Percentiles rank a stretch among this genome's conserved stretches.
These are phyloP conservation scores for Amphibolis antarctica DNA, from an alignment of 106 monocot species.

Conservation along the genomic window DNA sequence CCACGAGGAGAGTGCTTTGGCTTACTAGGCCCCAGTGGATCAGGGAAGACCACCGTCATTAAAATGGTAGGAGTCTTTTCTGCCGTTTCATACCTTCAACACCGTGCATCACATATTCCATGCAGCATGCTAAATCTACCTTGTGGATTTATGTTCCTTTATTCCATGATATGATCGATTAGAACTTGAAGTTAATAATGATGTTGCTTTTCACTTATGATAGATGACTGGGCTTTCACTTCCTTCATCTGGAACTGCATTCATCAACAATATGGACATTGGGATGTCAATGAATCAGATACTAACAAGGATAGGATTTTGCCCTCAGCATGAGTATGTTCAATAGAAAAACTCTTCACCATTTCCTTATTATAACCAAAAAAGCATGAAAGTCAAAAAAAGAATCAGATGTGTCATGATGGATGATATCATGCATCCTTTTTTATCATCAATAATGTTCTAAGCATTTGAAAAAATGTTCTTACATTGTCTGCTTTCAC, in stretches of 20 bases:
- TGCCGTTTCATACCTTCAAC: neutral
- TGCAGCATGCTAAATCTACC: neutral
- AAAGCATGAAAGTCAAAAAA: too few relatives aligned
- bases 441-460: too few relatives aligned
- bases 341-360: neutral
- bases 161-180: too few relatives aligned
- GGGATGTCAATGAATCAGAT: constrained; percentile 34
- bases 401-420: too few relatives aligned
- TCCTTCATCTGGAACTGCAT: constrained; percentile 57
- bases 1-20: constrained; percentile 68
- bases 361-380: neutral
- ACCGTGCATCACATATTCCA: neutral
- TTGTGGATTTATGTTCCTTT: neutral
- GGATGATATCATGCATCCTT: too few relatives aligned
- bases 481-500: too few relatives aligned
- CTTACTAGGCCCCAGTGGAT: constrained; percentile 77
- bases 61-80: constrained; percentile 41
- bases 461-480: too few relatives aligned
- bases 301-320: constrained; percentile 68
- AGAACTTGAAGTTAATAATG: too few relatives aligned
- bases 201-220: neutral
- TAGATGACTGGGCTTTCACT: constrained; percentile 70
- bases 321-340: constrained; percentile 71
- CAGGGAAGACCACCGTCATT: constrained; percentile 74
- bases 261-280: constrained; percentile 47